A percentile compares a stretch with the other conserved stretches of the same genome.
Conservation (phyloP, 1,139 yeast genomes). For the Sugiyamaella sp. region DNA sequence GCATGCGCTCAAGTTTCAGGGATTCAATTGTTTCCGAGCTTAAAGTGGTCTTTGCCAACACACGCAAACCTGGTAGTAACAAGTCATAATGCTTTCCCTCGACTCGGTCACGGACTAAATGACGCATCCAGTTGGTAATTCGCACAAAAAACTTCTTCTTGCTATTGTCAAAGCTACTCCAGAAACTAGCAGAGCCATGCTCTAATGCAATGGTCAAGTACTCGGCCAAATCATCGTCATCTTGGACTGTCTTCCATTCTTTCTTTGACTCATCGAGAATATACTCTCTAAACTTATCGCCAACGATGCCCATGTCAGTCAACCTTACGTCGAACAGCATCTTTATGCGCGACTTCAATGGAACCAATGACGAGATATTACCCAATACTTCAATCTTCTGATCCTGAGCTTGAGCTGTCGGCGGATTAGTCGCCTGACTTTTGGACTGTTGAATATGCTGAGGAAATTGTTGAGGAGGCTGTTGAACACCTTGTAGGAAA, state of each 20-base stretch:
- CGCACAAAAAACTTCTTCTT: slow-evolving; percentile 32
- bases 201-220: slow-evolving; percentile 31
- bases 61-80: slow-evolving; percentile 28
- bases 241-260: slow-evolving; percentile 25
- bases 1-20: slow-evolving; percentile 2
- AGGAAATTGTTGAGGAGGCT: not conserved
- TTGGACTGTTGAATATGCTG: not conserved
- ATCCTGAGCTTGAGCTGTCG: not conserved
- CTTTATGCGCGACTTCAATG: not conserved
- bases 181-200: slow-evolving; percentile 32
- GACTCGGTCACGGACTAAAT: slow-evolving; percentile 24
- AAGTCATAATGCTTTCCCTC: slow-evolving; percentile 1
- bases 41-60: slow-evolving; percentile 31
- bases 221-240: slow-evolving; percentile 35
- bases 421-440: too few species aligned
- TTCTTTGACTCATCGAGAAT: slow-evolving; percentile 28
- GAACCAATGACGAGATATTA: not conserved
- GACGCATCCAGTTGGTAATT: slow-evolving; percentile 39
- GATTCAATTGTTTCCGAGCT: slow-evolving; percentile 5
- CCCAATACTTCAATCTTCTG: not conserved
- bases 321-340: slow-evolving; percentile 4
- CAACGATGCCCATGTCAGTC: slow-evolving; percentile 11
- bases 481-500: too few species aligned
- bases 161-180: slow-evolving; percentile 29
- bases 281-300: slow-evolving; percentile 20